Base-by-base conservation (phyloP, 805 yeast species). In the Jamesozyma piceae region DNA sequence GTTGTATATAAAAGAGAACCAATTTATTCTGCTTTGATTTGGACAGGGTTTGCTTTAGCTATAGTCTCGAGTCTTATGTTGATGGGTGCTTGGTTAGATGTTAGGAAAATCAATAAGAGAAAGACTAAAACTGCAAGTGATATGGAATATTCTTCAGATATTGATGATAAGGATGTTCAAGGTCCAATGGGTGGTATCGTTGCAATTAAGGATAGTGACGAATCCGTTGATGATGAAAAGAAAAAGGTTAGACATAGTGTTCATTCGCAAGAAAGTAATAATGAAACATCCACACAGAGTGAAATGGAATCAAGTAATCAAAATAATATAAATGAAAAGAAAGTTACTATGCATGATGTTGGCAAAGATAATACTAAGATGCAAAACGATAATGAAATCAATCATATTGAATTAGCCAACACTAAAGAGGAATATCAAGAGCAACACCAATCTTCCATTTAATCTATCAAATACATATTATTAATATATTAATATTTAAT, bases 41-140 rank as follows among this genome's bases (percentile, higher is more conserved):
- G 66, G 65, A 46, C 60, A 14, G 53, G 60, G 1, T 62, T 61
- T 44, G 49, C 49, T 17, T 46, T 59, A 18, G 37, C 55, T n/a
- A 37, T 55, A 18, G 24, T 43, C 14, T 15, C 43, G 4, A 18
- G 26, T 9, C 11, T 36, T 3, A 35, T 44, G 6, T n/a, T 45
- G 10, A 9, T 42, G 13, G 14, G 14, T 31, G 19, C 19, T 13
- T 28, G 37, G 43, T n/a, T 38, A 42, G 39, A 40, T 22, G 8
- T 39, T 32, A 14, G 40, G 49, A 41, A 37, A 33, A 6, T 27
- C 29, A 37, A 39, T 18, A 29, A 29, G 6, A 29, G 11, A n/a
- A 29, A 29, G 14, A 14, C 14, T 6, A 29, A n/a, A 29, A 11
- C 14, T n/a, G 32, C 14, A 24, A 24, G 21, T 41, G 35, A 28